Conservation (phyloP, 1,284 basidiomycete genomes). For the Peniophora sp. region DNA sequence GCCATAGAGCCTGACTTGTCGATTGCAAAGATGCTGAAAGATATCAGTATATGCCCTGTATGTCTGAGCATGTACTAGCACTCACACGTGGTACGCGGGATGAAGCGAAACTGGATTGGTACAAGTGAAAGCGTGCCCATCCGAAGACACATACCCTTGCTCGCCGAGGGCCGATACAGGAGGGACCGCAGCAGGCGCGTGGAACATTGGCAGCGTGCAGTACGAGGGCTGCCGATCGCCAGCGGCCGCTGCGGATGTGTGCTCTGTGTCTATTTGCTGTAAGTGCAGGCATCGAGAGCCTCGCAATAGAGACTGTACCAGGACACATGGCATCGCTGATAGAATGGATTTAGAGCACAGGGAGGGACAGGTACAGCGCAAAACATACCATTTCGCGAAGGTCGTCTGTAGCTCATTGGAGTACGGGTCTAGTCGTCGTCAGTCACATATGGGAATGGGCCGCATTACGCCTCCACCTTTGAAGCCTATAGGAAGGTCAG, state of each 20-base stretch:
- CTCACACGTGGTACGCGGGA: conserved; percentile 54
- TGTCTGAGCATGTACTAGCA: conserved; percentile 3
- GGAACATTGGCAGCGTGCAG: conserved; percentile 48
- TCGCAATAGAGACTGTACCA: conserved; percentile 22
- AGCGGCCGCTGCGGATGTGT: conserved; percentile 24
- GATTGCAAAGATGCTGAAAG: conserved; percentile 40
- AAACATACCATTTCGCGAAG: conserved; percentile 47
- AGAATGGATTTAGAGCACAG: background rate
- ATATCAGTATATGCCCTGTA: background rate
- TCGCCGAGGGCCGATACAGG: conserved; percentile 18
- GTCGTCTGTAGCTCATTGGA: conserved; percentile 43
- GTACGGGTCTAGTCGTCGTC: conserved; percentile 41
- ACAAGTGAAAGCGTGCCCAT: conserved; percentile 48
- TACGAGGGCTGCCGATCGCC: conserved; percentile 40
- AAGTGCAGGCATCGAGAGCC: background rate
- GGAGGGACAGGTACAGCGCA: conserved; percentile 11
- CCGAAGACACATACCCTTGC: conserved; percentile 44
- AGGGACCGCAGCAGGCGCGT: conserved; percentile 28
- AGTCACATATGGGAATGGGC: background rate
- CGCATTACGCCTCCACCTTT: conserved; percentile 16
- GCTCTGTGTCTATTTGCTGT: conserved; percentile 36
- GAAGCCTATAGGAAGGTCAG: conserved; percentile 15
- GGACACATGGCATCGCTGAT: conserved; percentile 46
- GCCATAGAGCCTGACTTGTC: conserved; percentile 47
- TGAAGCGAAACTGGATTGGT: conserved; percentile 46